phyloP scores from a whole-genome alignment of 2,329 filamentous ascomycete species.

The Pseudogymnoascus sp. region DNA sequence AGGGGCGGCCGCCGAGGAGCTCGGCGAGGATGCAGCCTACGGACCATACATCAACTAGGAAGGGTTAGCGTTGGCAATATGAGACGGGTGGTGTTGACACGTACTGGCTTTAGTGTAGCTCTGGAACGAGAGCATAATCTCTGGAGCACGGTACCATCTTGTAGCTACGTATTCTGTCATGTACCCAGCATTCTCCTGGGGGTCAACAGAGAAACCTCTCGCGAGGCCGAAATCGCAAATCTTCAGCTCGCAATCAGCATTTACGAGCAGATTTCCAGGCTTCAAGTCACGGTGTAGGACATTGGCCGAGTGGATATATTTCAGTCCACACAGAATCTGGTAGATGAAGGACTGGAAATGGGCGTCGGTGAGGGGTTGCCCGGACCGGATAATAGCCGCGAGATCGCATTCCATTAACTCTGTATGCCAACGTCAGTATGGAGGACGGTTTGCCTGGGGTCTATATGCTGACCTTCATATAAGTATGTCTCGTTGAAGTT shows the following conservation, averaged over 20 bases:
- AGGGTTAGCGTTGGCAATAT: conserved; percentile 15
- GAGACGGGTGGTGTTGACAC: conserved; percentile 35
- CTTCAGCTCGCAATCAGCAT: conserved; percentile 98
- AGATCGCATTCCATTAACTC: conserved; percentile 99
- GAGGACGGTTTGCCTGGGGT: not conserved
- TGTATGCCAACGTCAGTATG: conserved; percentile 33
- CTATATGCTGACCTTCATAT: conserved; percentile 66
- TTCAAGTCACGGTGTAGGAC: conserved; percentile 95
- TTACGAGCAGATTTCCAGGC: conserved; percentile 92
- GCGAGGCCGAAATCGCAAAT: conserved; percentile 97
- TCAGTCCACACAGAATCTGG: conserved; percentile 96
- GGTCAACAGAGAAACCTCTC: conserved; percentile 91
- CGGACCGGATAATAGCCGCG: conserved; percentile 93
- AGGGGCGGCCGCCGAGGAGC: conserved; percentile 87
- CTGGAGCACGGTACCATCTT: conserved; percentile 94
- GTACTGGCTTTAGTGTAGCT: conserved; percentile 99
- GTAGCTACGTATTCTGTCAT: conserved; percentile 99
- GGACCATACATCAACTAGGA: conserved; percentile 98
- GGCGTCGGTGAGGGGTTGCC: conserved; percentile 92
- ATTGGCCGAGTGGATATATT: conserved; percentile 98
- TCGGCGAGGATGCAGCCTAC: conserved; percentile 97
- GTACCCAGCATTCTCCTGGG: conserved; percentile 96
- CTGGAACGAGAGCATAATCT: conserved; percentile 99
- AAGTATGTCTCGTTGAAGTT: conserved; percentile 99
- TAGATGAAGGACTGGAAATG: conserved; percentile 99